Evolutionary conservation across 371 early-diverging fungal species (phyloP).

Genomic region (Umbelopsis sp.): DNA sequence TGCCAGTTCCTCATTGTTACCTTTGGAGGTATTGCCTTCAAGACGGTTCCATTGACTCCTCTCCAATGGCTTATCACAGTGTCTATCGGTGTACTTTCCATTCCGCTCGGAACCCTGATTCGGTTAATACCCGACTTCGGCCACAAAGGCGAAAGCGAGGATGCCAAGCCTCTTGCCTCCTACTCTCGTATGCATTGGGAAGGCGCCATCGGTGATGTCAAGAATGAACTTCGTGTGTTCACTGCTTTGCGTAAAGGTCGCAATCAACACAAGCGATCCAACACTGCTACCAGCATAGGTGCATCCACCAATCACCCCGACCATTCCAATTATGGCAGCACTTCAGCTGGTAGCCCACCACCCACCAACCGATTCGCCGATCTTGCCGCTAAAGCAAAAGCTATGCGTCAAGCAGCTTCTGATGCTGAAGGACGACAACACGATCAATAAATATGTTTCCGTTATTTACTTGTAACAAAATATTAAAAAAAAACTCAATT

Average conservation of each 20-base stretch:
- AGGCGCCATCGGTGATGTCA: conserved; percentile 56
- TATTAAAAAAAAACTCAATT: no score
- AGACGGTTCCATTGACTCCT: conserved; percentile 70
- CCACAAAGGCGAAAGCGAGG: conserved; percentile 56
- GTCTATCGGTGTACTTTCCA: conserved; percentile 76
- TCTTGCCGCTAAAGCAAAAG: neutral
- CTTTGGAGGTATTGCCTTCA: conserved; percentile 90
- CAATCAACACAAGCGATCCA: conserved; percentile 23
- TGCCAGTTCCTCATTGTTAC: conserved; percentile 86
- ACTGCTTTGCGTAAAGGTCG: conserved; percentile 52
- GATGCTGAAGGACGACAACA: conserved; percentile 5
- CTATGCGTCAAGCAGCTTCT: conserved; percentile 4
- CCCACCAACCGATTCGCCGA: neutral
- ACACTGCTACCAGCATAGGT: conserved; percentile 18
- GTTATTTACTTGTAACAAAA: neutral
- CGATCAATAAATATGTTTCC: neutral
- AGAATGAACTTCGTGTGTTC: conserved; percentile 51
- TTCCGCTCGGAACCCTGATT: conserved; percentile 81
- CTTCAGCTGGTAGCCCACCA: conserved; percentile 3
- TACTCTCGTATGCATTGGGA: conserved; percentile 64
- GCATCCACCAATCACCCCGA: neutral
- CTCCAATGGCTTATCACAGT: conserved; percentile 85
- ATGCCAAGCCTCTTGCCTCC: conserved; percentile 54
- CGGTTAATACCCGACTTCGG: conserved; percentile 75
- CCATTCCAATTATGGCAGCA: conserved; percentile 17